Percentiles rank a stretch among this genome's conserved stretches.
Evolutionary conservation across 768 basidiomycete species (phyloP).

Genomic region (Pholiota conissans): DNA sequence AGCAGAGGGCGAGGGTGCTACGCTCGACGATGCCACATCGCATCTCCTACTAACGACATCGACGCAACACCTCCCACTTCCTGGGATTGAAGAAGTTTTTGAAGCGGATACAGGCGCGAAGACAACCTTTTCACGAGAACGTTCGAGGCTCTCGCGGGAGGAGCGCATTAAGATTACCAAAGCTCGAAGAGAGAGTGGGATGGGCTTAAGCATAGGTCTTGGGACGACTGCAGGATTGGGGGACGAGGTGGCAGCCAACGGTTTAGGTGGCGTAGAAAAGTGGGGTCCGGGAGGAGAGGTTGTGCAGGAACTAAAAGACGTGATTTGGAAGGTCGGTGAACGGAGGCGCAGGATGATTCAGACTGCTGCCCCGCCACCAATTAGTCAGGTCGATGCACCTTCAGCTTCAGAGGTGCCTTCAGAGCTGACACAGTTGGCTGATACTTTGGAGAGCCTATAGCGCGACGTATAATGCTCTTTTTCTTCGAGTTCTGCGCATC

Average conservation of each 20-base stretch:
- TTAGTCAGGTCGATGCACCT: neutral
- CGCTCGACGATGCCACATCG: constrained; percentile 53
- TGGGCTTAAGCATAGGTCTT: constrained; percentile 25
- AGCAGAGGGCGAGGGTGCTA: constrained; percentile 17
- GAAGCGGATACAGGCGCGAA: constrained; percentile 59
- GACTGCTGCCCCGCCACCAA: constrained; percentile 8
- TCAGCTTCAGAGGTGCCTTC: neutral
- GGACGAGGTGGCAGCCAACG: constrained; percentile 14
- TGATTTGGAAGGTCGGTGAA: constrained; percentile 85
- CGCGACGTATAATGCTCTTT: neutral
- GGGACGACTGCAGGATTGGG: constrained; percentile 8
- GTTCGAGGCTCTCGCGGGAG: constrained; percentile 68
- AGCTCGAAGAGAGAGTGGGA: constrained; percentile 48
- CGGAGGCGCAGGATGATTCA: constrained; percentile 57
- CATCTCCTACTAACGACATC: constrained; percentile 56
- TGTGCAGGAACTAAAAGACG: constrained; percentile 82
- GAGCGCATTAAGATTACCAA: constrained; percentile 69
- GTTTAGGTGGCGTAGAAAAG: constrained; percentile 34
- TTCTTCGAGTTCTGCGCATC: neutral
- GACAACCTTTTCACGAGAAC: constrained; percentile 49
- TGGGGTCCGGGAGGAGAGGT: constrained; percentile 81
- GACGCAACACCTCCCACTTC: constrained; percentile 56
- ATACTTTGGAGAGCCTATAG: constrained; percentile 13
- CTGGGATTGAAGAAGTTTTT: constrained; percentile 81
- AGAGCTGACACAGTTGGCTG: neutral